A percentile compares a stretch with the other conserved stretches of the same genome.
These are phyloP conservation scores for Colletotrichum tanaceti DNA, from an alignment of 2,329 filamentous ascomycete genomes.

Conservation along the genomic window DNA sequence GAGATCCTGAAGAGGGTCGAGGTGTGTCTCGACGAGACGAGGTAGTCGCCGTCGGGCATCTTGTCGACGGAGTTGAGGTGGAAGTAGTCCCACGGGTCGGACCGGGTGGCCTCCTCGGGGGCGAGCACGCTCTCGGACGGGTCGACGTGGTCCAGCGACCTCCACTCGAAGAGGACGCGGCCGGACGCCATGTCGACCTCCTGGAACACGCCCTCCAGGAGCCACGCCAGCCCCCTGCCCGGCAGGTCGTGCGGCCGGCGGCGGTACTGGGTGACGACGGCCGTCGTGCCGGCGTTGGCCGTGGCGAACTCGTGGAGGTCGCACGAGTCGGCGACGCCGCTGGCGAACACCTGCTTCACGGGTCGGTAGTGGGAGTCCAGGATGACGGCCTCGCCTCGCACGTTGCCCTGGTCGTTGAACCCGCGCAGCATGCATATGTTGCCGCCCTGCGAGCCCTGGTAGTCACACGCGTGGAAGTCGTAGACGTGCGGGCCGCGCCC, in stretches of 20 bases:
- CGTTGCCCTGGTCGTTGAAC: constrained; percentile 10
- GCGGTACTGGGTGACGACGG: constrained; percentile 9
- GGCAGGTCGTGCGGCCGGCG: constrained; percentile 1
- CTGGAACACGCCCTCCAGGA: constrained; percentile 11
- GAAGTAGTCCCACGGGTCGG: constrained; percentile 52
- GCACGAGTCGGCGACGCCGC: not conserved
- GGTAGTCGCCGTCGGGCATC: constrained; percentile 48
- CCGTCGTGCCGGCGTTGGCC: not conserved
- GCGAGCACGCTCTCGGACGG: constrained; percentile 28
- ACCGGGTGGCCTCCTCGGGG: not conserved
- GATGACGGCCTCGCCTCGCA: not conserved
- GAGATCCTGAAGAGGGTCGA: constrained; percentile 60
- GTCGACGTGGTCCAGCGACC: constrained; percentile 44
- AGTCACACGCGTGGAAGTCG: constrained; percentile 12
- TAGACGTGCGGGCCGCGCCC: constrained; percentile 7
- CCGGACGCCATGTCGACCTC: constrained; percentile 64
- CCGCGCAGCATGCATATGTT: constrained; percentile 14
- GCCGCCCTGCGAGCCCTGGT: not conserved
- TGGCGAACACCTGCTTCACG: not conserved
- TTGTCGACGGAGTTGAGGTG: constrained; percentile 53
- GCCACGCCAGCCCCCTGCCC: not conserved
- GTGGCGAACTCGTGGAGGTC: constrained; percentile 18
- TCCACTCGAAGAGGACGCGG: constrained; percentile 61
- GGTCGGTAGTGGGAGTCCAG: constrained; percentile 3
- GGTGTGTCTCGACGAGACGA: constrained; percentile 46